Percentiles rank a stretch among this genome's conserved stretches.
These are phyloP conservation scores for Diplodia corticola DNA, from an alignment of 2,329 filamentous ascomycete genomes.

Conservation along the genomic window DNA sequence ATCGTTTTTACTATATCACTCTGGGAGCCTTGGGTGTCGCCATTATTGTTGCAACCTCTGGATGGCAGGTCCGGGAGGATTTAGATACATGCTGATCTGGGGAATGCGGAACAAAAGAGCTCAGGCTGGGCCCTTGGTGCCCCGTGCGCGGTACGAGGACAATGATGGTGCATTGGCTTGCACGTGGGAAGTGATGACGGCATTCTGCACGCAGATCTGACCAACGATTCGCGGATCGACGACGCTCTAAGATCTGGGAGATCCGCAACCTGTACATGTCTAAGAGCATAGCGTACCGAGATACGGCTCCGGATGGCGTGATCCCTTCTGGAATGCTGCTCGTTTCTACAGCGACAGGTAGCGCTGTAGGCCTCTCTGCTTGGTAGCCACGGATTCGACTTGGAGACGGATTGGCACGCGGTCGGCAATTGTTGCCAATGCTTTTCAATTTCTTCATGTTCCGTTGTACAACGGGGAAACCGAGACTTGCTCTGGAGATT, in stretches of 20 bases:
- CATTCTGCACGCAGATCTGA: conserved; percentile 18
- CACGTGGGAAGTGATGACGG: conserved; percentile 17
- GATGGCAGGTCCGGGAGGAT: neutral
- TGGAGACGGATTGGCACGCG: neutral
- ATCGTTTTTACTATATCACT: conserved; percentile 1
- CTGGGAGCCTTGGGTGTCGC: conserved; percentile 1
- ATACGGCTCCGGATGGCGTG: neutral
- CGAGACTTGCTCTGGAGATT: neutral
- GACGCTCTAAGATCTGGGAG: conserved; percentile 7
- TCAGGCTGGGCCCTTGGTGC: neutral
- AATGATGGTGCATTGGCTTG: conserved; percentile 3
- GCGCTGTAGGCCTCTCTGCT: neutral
- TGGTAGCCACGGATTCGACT: neutral
- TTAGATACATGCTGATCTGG: neutral
- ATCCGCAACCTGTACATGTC: neutral
- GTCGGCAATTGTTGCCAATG: neutral
- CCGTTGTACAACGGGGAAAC: neutral
- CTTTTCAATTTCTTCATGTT: conserved; percentile 11
- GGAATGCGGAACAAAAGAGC: neutral
- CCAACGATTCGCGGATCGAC: conserved; percentile 10
- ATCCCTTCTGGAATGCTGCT: neutral
- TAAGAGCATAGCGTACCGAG: conserved; percentile 11
- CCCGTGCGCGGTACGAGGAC: conserved; percentile 5
- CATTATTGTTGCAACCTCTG: neutral
- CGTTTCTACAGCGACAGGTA: neutral